These are phyloP conservation scores for Neurospora africana DNA, from an alignment of 495 filamentous ascomycete genomes.

Conservation along the genomic window DNA sequence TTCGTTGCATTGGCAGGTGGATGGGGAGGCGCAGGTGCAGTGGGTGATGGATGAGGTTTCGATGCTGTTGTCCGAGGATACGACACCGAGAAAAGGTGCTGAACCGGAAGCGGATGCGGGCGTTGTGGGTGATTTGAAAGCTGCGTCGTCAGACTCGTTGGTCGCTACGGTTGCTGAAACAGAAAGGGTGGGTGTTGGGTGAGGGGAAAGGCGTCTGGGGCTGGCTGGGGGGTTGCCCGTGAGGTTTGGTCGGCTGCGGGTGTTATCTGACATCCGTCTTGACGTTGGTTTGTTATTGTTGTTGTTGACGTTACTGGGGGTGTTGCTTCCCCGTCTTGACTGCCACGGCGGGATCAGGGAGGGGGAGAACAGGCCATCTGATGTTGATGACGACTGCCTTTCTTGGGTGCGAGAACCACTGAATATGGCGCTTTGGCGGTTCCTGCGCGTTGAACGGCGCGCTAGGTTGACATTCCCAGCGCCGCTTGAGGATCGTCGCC, in stretches of 20 bases:
- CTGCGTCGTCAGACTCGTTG: neutral
- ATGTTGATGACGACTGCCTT: neutral
- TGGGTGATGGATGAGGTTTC: neutral
- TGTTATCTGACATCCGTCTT: neutral
- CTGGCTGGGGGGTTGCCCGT: neutral
- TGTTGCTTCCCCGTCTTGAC: neutral
- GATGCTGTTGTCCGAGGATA: neutral
- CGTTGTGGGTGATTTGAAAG: neutral
- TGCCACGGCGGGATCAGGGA: neutral
- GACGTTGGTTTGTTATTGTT: neutral
- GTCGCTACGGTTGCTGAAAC: neutral
- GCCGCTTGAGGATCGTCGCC: neutral
- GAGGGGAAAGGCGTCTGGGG: neutral
- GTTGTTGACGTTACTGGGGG: neutral
- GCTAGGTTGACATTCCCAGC: neutral
- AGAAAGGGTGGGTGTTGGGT: neutral
- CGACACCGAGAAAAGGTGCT: neutral
- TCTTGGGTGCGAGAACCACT: neutral
- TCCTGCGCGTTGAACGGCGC: slow-evolving; percentile 1
- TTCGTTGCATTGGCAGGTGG: neutral
- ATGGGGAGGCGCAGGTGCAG: slow-evolving; percentile 1
- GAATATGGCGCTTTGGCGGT: slow-evolving; percentile 1
- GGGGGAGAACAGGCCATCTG: neutral
- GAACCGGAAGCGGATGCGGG: neutral
- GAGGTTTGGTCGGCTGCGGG: neutral